Conservation (phyloP, 441 rosid genomes). For the Adansonia grandidieri region DNA sequence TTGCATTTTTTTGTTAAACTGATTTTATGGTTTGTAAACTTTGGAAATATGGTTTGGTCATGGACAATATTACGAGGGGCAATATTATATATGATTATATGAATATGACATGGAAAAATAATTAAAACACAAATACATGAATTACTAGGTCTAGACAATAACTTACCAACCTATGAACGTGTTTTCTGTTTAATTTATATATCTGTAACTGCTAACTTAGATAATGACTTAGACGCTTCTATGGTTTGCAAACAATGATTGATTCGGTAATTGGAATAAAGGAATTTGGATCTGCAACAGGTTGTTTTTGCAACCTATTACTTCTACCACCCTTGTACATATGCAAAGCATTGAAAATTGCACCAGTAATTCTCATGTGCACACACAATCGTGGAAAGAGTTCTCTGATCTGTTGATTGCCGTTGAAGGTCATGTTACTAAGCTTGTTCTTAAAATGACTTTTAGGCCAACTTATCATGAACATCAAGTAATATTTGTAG, state of each 20-base stretch:
- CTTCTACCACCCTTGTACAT: no score
- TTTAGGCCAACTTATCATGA: not conserved
- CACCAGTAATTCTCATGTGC: no score
- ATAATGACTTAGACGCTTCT: not conserved
- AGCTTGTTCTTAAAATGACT: not conserved
- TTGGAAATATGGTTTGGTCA: not conserved
- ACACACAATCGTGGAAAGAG: not conserved
- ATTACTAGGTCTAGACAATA: no score
- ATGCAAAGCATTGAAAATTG: no score
- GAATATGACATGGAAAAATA: no score
- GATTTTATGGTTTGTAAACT: not conserved
- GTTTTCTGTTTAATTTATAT: not conserved
- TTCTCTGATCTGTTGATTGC: not conserved
- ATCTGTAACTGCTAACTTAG: not conserved
- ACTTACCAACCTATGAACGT: not conserved
- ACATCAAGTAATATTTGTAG: not conserved
- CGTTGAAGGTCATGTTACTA: not conserved
- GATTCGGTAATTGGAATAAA: not conserved
- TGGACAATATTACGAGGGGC: not conserved
- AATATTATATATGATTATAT: no score
- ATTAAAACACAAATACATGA: no score
- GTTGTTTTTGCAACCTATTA: conserved; percentile 1
- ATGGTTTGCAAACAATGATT: no score
- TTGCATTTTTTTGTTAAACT: not conserved
- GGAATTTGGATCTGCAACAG: not conserved